A percentile compares a stretch with the other conserved stretches of the same genome.
phyloP scores from a whole-genome alignment of 2,329 filamentous ascomycete species.

The Thielaviopsis populi region DNA sequence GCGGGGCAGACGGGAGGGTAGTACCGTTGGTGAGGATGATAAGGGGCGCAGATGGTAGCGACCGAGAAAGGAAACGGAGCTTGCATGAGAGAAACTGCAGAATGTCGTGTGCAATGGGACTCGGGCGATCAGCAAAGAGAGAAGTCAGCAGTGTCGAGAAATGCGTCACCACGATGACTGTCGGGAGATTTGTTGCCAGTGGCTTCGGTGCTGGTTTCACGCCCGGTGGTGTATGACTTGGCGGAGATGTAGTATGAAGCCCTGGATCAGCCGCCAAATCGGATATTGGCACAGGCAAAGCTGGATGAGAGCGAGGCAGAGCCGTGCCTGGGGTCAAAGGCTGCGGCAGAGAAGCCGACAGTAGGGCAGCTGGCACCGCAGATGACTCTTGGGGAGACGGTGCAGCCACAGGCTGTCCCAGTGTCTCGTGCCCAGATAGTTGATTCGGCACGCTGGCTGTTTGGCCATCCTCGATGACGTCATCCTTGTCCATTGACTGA shows the following conservation, averaged over 20 bases:
- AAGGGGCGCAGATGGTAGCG: conserved; percentile 29
- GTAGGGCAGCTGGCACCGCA: not conserved
- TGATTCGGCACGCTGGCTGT: not conserved
- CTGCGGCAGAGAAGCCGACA: not conserved
- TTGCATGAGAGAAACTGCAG: conserved; percentile 34
- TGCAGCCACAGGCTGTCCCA: not conserved
- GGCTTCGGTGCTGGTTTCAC: not conserved
- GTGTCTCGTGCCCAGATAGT: not conserved
- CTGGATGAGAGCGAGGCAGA: not conserved
- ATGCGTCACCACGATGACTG: conserved; percentile 41
- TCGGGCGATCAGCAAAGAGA: conserved; percentile 37
- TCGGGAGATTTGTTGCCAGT: conserved; percentile 21
- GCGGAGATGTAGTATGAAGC: not conserved
- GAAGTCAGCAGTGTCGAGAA: conserved; percentile 36
- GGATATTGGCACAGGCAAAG: not conserved
- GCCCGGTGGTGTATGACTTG: not conserved
- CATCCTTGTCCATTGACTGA: not conserved
- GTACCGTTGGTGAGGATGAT: conserved; percentile 42
- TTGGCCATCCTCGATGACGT: not conserved
- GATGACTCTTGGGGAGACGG: not conserved
- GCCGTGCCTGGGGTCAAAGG: not conserved
- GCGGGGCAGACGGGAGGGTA: conserved; percentile 15
- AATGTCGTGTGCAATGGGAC: conserved; percentile 31
- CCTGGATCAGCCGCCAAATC: not conserved
- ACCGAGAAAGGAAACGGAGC: conserved; percentile 32